Percentiles rank a stretch among this genome's conserved stretches.
Conservation (phyloP, 2,329 filamentous ascomycete species). For the Cordyceps fumosorosea region DNA sequence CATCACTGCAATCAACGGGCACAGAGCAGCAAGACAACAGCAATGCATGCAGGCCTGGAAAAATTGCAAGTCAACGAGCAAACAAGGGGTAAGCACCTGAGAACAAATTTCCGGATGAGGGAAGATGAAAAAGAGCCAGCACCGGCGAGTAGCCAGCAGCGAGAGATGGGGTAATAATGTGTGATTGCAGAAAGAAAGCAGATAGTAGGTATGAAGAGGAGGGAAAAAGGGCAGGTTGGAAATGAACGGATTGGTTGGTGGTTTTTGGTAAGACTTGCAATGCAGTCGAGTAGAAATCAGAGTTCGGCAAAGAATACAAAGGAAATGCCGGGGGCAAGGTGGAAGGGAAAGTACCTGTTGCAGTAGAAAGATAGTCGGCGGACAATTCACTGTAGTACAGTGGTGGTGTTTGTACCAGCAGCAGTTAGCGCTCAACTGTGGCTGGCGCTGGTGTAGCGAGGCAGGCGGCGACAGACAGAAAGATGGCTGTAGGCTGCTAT, state of each 20-base stretch:
- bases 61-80: slow-evolving; percentile 11
- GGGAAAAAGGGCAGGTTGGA: slow-evolving; percentile 3
- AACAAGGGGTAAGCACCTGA: not conserved
- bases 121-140: not conserved
- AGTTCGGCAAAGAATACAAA: not conserved
- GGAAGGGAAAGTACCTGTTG: not conserved
- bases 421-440: not conserved
- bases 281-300: not conserved
- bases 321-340: not conserved
- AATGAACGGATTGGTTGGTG: not conserved
- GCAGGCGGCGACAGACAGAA: no score
- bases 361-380: not conserved
- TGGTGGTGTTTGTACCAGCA: not conserved
- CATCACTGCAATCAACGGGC: not conserved
- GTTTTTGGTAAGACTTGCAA: not conserved
- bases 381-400: not conserved
- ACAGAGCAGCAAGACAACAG: not conserved
- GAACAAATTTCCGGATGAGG: not conserved
- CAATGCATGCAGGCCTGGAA: not conserved
- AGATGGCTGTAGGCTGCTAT: no score
- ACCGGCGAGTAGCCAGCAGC: not conserved
- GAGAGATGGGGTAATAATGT: not conserved
- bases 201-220: not conserved
- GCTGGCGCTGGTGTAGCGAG: not conserved
- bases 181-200: not conserved